Conservation (phyloP, 2,329 filamentous ascomycete genomes). For the Ascochyta fabae region DNA sequence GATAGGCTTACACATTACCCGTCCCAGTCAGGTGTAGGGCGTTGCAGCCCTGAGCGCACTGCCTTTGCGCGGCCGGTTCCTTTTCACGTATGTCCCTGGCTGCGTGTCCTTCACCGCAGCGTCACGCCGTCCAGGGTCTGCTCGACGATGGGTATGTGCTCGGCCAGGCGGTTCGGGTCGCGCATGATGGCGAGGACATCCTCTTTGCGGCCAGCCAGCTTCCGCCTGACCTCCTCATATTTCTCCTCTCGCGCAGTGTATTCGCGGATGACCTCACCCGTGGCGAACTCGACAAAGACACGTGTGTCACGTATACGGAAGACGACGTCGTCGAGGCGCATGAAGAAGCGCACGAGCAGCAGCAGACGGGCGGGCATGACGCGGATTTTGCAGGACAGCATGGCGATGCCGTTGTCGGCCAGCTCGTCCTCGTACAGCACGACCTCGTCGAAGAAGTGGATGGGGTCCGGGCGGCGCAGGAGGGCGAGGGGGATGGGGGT, state of each 20-base stretch:
- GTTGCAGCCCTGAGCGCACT: not conserved
- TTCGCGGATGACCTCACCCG: constrained; percentile 80
- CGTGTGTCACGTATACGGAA: constrained; percentile 88
- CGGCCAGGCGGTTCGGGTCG: constrained; percentile 74
- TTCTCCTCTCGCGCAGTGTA: constrained; percentile 86
- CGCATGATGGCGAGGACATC: constrained; percentile 78
- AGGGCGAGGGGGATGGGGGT: constrained; percentile 81
- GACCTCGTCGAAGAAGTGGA: constrained; percentile 95
- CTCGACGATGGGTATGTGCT: constrained; percentile 69
- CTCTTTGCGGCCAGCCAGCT: constrained; percentile 64
- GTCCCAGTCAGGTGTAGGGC: not conserved
- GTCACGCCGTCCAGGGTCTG: constrained; percentile 66
- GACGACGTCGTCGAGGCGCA: constrained; percentile 90
- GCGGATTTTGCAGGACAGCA: constrained; percentile 87
- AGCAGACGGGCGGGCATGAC: constrained; percentile 92
- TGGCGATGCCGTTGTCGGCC: constrained; percentile 93
- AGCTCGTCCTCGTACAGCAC: constrained; percentile 97
- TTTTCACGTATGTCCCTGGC: not conserved
- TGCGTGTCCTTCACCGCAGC: constrained; percentile 33
- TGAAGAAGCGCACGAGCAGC: constrained; percentile 84
- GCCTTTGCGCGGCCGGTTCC: not conserved
- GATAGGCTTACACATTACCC: not conserved
- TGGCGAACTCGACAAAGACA: constrained; percentile 87
- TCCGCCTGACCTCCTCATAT: constrained; percentile 75
- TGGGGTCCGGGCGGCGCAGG: constrained; percentile 87